Evolutionary conservation across 2,329 filamentous ascomycete genomes (phyloP).

Genomic region (Xylariaceae sp.): DNA sequence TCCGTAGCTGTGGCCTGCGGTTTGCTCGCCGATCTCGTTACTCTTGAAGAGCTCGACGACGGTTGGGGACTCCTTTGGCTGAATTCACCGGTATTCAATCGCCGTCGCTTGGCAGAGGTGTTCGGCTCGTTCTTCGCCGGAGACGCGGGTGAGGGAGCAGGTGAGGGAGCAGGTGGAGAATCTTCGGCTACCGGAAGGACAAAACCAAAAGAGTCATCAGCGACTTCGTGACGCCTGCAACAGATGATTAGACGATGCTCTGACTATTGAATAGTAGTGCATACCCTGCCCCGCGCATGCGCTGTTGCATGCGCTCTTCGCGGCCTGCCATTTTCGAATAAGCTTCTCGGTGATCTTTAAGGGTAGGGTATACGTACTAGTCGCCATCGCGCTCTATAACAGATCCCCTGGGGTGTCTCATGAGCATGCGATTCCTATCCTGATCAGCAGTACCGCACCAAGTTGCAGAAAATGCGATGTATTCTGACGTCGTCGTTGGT

Average conservation of each 20-base stretch:
- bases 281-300: conserved; percentile 61
- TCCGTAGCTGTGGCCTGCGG: conserved; percentile 5
- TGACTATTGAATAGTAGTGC: conserved; percentile 17
- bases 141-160: conserved; percentile 18
- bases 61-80: conserved; percentile 10
- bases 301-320: conserved; percentile 59
- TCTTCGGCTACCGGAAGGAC: conserved; percentile 35
- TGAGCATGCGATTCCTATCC: background rate
- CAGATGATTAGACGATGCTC: background rate
- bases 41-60: conserved; percentile 14
- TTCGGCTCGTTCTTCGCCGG: conserved; percentile 38
- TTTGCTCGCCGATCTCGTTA: conserved; percentile 10
- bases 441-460: too few species aligned
- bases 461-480: too few species aligned
- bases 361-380: too few species aligned
- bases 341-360: too few species aligned
- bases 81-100: conserved; percentile 24
- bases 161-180: conserved; percentile 10
- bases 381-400: too few species aligned
- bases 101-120: conserved; percentile 44
- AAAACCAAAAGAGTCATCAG: conserved; percentile 57
- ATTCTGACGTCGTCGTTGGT: background rate
- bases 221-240: conserved; percentile 50
- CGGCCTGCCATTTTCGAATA: conserved; percentile 36
- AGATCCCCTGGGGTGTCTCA: too few species aligned